Base-by-base conservation (phyloP, 768 basidiomycete species). In the Leccinum imitatum region DNA sequence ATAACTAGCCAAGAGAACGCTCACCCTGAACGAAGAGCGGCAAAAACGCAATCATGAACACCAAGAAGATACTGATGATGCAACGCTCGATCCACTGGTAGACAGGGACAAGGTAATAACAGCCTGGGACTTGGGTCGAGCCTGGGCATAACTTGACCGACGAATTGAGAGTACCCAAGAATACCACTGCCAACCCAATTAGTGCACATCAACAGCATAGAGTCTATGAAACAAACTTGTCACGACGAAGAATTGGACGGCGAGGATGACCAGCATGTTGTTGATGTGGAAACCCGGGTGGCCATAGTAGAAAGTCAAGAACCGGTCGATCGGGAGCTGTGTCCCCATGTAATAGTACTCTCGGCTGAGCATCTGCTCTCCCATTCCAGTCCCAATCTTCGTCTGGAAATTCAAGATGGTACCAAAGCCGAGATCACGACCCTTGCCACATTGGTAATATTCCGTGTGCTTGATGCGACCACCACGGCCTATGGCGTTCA, bases 331-430 rank as follows among this genome's bases (percentile, higher is more conserved):
- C 39, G 97, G 95, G 56, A 99, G 84, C 72, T 98, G 97, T 23
- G 97, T 99, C 30, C 97, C 97, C 63, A 99, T 77, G 70, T 98
- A 98, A 76, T 99, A 99, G 74, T 99, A 98, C 76, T 98, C 97
- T 63, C 97, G 87, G 77, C 94, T 97, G 69, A 99, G 84, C 93
- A 98, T 93, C 76, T 99, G 97, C 73, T 99, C 97, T 39, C 97
- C 97, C 97, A 99, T 99, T 75, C 97, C 97, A n/a, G 95, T 98
- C 13, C 97, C 96, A 68, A 99, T 95, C 85, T 99, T 99, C 58
- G 97, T 99, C 82, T 94, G 91, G 90, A 99, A 99, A 76, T 99
- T 99, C 68, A 99, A 78, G 70, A 98, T 98, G 21, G 97, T 99
- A 33, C 96, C 96, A 75, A 99, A 98, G 25, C 97, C 97, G 61